A percentile compares a stretch with the other conserved stretches of the same genome.
Conservation (phyloP, 2,329 filamentous ascomycete genomes). For the Fusarium haematococcum region DNA sequence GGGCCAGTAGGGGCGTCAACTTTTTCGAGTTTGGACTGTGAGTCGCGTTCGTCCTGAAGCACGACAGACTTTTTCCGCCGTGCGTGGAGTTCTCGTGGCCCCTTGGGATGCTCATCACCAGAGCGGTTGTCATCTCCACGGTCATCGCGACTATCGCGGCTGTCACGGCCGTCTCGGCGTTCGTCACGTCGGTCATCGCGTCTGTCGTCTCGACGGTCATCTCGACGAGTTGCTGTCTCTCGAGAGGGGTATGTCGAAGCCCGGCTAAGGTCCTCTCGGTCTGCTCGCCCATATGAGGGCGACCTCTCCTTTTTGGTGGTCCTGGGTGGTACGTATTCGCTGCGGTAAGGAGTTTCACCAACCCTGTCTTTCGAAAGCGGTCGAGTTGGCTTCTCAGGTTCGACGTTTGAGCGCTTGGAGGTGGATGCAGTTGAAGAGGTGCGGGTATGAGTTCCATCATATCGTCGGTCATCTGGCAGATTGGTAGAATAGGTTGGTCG, state of each 20-base stretch:
- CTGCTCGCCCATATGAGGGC: constrained; percentile 41
- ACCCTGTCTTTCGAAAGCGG: constrained; percentile 49
- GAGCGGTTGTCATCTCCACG: constrained; percentile 49
- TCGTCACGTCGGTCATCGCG: constrained; percentile 15
- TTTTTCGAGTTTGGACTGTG: constrained; percentile 41
- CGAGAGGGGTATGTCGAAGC: constrained; percentile 26
- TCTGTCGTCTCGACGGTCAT: constrained; percentile 14
- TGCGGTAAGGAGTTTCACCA: constrained; percentile 36
- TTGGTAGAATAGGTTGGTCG: constrained; percentile 47
- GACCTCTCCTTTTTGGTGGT: constrained; percentile 49
- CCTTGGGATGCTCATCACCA: constrained; percentile 53
- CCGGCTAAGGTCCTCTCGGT: constrained; percentile 36
- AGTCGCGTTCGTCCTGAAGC: constrained; percentile 50
- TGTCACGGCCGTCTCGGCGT: constrained; percentile 31
- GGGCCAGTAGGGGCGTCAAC: constrained; percentile 32
- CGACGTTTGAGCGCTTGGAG: constrained; percentile 45
- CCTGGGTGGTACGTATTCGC: constrained; percentile 44
- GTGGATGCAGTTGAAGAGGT: constrained; percentile 44
- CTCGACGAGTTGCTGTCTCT: constrained; percentile 26
- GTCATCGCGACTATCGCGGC: constrained; percentile 38
- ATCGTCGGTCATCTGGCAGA: constrained; percentile 44
- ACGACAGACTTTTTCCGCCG: constrained; percentile 51
- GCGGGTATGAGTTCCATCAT: constrained; percentile 39
- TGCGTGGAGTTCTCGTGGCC: constrained; percentile 42
- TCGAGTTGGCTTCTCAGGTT: constrained; percentile 43